Evolutionary conservation across 345 rosid species (phyloP), one percentile per base, ranked within the genome.

Genomic region (Eucalyptus lansdowneana): DNA sequence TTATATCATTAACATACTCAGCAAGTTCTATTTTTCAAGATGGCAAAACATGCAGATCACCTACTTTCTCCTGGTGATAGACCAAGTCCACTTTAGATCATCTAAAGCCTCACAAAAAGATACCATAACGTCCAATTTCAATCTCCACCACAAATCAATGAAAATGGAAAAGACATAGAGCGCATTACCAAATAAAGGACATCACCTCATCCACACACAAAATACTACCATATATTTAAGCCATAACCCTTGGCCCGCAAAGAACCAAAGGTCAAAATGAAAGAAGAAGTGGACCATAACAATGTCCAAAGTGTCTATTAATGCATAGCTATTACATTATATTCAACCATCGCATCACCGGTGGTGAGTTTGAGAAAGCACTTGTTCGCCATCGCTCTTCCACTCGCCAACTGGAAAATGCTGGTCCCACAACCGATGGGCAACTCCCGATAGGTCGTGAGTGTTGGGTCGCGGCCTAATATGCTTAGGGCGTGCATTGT

Each of bases 271-370:
- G 44, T 16, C 80, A 69, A 69, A 51, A 34, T 51, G 54, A 69
- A 16, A 42, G 21, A 69, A 31, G 80, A 69, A 69, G 80, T 17
- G 13, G 24, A 34, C 80, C 11, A 34, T 16, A 17, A 69, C 80
- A 69, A 62, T 69, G 80, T 34, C 42, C 24, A 17, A 69, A 69
- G 80, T 69, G 24, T 34, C 44, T 17, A n/a, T 88, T 91, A 95
- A 76, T 95, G 97, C 86, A 93, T 50, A 37, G 95, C 87, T 1
- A 97, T 94, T 58, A 95, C 96, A 81, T 97, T 96, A 89, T 95
- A 96, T 80, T 91, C 95, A 89, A 95, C 95, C 7, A 95, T 90
- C 42, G 96, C 99, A 91, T 95, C 94, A 14, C 96, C 96, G 13
- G 93, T 91, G 76, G 72, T 83, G 53, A 87, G 44, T 85, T 95